Conservation (phyloP, 2,329 filamentous ascomycete species). For the Alternaria sp. region DNA sequence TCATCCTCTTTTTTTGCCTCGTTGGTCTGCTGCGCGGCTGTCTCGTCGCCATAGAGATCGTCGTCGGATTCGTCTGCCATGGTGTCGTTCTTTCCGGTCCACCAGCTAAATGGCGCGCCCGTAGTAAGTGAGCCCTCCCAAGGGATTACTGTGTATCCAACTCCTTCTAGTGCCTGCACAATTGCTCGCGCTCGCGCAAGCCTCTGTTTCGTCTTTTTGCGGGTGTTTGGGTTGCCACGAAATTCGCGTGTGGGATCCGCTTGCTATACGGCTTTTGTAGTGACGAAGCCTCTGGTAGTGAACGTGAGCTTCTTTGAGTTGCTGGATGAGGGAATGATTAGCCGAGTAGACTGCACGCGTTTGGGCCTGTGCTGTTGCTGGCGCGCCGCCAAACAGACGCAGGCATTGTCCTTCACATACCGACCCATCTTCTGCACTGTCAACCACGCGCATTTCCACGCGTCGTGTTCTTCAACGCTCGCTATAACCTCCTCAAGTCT, state of each 20-base stretch:
- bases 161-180: background rate
- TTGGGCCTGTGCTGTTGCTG: constrained; percentile 21
- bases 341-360: constrained; percentile 28
- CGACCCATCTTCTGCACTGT: background rate
- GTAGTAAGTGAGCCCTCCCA: background rate
- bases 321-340: constrained; percentile 24
- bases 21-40: constrained; percentile 27
- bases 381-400: constrained; percentile 10
- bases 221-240: background rate
- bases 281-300: background rate
- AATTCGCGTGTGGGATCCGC: background rate
- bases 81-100: constrained; percentile 3
- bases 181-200: background rate
- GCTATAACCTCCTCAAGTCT: background rate
- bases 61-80: constrained; percentile 62
- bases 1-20: constrained; percentile 35
- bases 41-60: constrained; percentile 56
- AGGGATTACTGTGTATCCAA: background rate
- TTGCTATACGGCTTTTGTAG: background rate
- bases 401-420: background rate
- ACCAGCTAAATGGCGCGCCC: background rate
- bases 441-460: background rate
- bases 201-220: background rate
- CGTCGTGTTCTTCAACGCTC: background rate
- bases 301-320: constrained; percentile 14